Evolutionary conservation across 2,329 filamentous ascomycete species (phyloP), one percentile per base, ranked within the genome.

Genomic region (Aureobasidium melanogenum): DNA sequence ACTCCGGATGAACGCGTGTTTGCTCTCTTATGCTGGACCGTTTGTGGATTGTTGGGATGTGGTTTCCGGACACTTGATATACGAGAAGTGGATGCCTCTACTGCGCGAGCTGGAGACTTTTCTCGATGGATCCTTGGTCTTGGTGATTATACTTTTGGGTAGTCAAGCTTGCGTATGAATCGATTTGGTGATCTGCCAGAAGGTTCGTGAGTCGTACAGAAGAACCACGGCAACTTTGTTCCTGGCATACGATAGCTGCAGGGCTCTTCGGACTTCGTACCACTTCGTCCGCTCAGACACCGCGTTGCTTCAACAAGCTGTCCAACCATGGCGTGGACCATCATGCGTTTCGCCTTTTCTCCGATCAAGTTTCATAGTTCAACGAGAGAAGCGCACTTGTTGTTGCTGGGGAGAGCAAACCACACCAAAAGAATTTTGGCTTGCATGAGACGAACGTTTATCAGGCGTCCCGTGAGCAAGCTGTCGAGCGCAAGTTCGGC

Each of bases 391-490:
- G 5, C 2, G 19, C 46, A 26, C 28, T 22, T 38, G 10, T 26
- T 55, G 52, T 56, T 44, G 52, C 52, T 44, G 52, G 17, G 39
- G 52, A 44, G 52, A 32, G 38, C n/a, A 34, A 44, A 54, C 22
- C 44, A 54, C 19, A 15, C 32, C 36, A 24, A 56, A 44, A 43
- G 22, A 22, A 26, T 28, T 12, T 32, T 22, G 39, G 41, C 52
- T 43, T 56, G 52, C 52, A 56, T 54, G 36, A 24, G 36, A 30
- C 22, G 50, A 32, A 30, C 15, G 19, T 17, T 54, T 44, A 5
- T 56, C 9, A 56, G 52, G 52, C 52, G 26, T 56, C 52, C 52
- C 30, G 44, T n/a, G 24, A 30, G 24, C 1, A 28, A 55, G 52
- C 52, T 56, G 52, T 56, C 41, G 38, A 56, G 38, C 9, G 12